Conservation (phyloP, 2,329 filamentous ascomycete species). For the Stagonosporopsis vannaccii region DNA sequence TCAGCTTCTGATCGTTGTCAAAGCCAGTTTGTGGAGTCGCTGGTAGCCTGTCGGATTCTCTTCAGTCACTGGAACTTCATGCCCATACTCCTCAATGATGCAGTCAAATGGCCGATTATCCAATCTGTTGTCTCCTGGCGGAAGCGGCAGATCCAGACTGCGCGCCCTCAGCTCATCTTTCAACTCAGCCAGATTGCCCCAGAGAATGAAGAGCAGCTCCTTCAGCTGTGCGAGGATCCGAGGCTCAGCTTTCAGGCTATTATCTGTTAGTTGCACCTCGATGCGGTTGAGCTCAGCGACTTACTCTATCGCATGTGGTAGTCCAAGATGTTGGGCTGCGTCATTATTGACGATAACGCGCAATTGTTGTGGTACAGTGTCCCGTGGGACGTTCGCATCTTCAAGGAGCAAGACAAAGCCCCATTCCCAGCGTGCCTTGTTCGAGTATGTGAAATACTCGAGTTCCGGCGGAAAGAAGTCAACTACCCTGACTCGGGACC, state of each 20-base stretch:
- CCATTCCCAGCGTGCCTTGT: conserved; percentile 77
- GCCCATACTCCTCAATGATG: conserved; percentile 36
- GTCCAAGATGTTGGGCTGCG: conserved; percentile 64
- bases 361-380: conserved; percentile 52
- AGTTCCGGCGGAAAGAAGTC: conserved; percentile 78
- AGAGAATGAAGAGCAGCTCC: conserved; percentile 77
- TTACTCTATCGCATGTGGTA: conserved; percentile 63
- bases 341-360: conserved; percentile 73
- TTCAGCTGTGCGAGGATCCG: conserved; percentile 62
- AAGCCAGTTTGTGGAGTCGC: conserved; percentile 33
- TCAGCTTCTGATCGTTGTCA: conserved; percentile 27
- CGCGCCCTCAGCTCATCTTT: conserved; percentile 68
- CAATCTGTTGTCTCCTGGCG: conserved; percentile 33
- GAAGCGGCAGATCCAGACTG: conserved; percentile 33
- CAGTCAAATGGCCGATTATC: conserved; percentile 55
- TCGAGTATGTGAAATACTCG: conserved; percentile 70
- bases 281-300: conserved; percentile 30
- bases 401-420: conserved; percentile 81
- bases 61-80: conserved; percentile 23
- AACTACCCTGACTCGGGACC: conserved; percentile 75
- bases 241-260: conserved; percentile 64
- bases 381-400: conserved; percentile 59
- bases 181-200: conserved; percentile 73
- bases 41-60: conserved; percentile 29
- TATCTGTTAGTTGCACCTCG: conserved; percentile 13